These are phyloP conservation scores for Pythium phragmiticola DNA, from an alignment of 352 stramenopile genomes.

Conservation along the genomic window DNA sequence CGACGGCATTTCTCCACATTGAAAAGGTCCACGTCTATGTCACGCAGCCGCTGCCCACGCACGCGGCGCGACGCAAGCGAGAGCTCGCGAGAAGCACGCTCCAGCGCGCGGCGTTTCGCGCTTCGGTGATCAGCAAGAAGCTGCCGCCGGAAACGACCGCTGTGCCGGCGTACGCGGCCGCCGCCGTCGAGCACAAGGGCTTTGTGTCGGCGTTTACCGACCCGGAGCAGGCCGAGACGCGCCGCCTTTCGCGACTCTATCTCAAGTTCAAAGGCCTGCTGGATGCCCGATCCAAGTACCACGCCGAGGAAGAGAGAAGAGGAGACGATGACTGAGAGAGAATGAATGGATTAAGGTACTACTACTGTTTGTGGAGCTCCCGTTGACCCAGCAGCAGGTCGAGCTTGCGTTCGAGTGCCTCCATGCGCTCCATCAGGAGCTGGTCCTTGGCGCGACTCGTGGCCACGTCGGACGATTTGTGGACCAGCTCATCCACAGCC, in stretches of 20 bases:
- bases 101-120: slow-evolving; percentile 55
- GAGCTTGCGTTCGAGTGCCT: slow-evolving; percentile 26
- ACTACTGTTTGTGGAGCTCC: background rate
- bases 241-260: slow-evolving; percentile 60
- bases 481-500: background rate
- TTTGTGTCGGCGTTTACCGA: slow-evolving; percentile 24
- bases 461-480: background rate
- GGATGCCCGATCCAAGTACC: slow-evolving; percentile 47
- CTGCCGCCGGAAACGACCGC: background rate
- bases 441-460: background rate
- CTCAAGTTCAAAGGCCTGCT: slow-evolving; percentile 56
- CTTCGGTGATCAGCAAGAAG: slow-evolving; percentile 41
- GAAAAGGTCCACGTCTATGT: slow-evolving; percentile 60
- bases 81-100: slow-evolving; percentile 26
- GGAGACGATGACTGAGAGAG: background rate
- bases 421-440: slow-evolving; percentile 6
- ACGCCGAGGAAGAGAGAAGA: slow-evolving; percentile 19
- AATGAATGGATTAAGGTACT: too few species aligned
- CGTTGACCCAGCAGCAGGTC: slow-evolving; percentile 14
- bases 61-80: slow-evolving; percentile 12
- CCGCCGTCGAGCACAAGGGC: background rate
- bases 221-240: slow-evolving; percentile 51
- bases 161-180: background rate
- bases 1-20: slow-evolving; percentile 51
- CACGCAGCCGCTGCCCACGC: slow-evolving; percentile 26